phyloP scores from a whole-genome alignment of 768 basidiomycete species.

The Baorangia bicolor region DNA sequence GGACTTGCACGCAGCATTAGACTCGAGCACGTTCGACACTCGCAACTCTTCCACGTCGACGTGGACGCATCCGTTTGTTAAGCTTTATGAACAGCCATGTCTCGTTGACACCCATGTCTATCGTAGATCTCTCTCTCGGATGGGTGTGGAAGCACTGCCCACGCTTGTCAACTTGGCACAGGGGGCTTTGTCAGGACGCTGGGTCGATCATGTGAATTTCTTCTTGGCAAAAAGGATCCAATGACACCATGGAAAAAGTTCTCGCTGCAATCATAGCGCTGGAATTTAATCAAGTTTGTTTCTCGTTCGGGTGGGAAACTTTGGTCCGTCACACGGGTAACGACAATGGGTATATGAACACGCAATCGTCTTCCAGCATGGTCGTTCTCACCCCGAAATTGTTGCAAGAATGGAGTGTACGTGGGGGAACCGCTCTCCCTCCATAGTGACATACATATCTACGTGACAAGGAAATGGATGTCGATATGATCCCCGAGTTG shows the following conservation, averaged over 20 bases:
- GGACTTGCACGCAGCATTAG: neutral
- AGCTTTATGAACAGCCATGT: neutral
- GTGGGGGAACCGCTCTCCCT: too few relatives aligned
- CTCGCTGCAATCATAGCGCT: too few relatives aligned
- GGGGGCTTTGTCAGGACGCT: too few relatives aligned
- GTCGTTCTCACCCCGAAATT: neutral
- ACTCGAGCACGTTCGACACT: neutral
- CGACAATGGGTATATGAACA: neutral
- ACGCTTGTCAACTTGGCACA: conserved; percentile 3
- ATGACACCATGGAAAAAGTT: neutral
- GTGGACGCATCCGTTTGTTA: neutral
- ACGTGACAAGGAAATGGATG: too few relatives aligned
- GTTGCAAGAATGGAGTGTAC: too few relatives aligned
- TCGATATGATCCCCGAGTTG: too few relatives aligned
- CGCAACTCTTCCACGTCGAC: neutral
- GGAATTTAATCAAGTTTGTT: neutral
- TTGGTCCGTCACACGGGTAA: too few relatives aligned
- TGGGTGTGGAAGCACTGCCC: neutral
- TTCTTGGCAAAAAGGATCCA: neutral
- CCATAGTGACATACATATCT: too few relatives aligned
- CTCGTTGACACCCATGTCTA: neutral
- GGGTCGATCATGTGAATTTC: neutral
- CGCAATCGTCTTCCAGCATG: neutral
- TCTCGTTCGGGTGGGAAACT: neutral
- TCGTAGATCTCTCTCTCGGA: neutral